A percentile compares a stretch with the other conserved stretches of the same genome.
These are phyloP conservation scores for Podaxis sp. DNA, from an alignment of 768 basidiomycete genomes.

Conservation along the genomic window DNA sequence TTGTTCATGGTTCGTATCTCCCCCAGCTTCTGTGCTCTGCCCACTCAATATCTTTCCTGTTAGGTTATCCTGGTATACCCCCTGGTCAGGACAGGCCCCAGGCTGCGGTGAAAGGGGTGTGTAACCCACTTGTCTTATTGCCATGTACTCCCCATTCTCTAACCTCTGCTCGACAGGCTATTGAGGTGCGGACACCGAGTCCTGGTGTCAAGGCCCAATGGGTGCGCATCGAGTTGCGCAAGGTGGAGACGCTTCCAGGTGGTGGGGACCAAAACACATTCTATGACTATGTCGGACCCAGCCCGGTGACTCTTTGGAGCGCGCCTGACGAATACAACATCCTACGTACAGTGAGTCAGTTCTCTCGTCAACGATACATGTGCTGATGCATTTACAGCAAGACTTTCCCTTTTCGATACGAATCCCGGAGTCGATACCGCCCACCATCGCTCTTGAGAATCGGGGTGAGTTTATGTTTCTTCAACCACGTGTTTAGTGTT, in stretches of 20 bases:
- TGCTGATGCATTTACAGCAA: conserved; percentile 46
- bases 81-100: conserved; percentile 76
- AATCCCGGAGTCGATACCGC: conserved; percentile 90
- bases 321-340: conserved; percentile 72
- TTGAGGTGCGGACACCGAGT: conserved; percentile 78
- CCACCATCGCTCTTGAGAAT: conserved; percentile 77
- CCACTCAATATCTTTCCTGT: conserved; percentile 18
- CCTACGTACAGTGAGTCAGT: conserved; percentile 60
- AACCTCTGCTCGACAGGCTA: conserved; percentile 50
- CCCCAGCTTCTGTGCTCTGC: conserved; percentile 2
- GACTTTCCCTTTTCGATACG: conserved; percentile 90
- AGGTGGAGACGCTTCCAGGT: conserved; percentile 81
- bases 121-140: conserved; percentile 28
- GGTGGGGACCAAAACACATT: conserved; percentile 70
- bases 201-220: conserved; percentile 88
- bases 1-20: conserved; percentile 66
- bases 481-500: background rate
- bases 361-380: conserved; percentile 8
- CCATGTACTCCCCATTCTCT: conserved; percentile 4
- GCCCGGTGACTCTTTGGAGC: conserved; percentile 83
- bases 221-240: conserved; percentile 88
- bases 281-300: conserved; percentile 78
- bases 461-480: conserved; percentile 45
- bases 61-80: conserved; percentile 86
- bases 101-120: conserved; percentile 82